phyloP scores from a whole-genome alignment of 139 green algal species.

The Chlamydomonas sp. region DNA sequence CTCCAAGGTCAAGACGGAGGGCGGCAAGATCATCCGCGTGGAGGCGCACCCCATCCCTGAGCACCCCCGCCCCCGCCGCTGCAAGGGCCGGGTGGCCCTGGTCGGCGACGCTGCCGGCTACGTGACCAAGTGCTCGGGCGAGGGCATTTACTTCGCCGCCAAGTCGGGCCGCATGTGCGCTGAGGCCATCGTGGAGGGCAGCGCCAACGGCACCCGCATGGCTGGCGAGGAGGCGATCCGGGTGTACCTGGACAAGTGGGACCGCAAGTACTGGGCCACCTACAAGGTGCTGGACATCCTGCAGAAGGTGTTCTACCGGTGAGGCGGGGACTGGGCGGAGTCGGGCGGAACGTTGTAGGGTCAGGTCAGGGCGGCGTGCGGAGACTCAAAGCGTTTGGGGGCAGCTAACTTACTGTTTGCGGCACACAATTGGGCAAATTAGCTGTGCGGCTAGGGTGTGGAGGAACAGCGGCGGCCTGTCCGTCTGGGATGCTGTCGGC shows the following conservation, averaged over 20 bases:
- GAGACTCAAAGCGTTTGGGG: too few species aligned
- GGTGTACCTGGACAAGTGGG: conserved; percentile 96
- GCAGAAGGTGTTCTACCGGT: conserved; percentile 95
- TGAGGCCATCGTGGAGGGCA: conserved; percentile 93
- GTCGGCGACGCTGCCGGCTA: conserved; percentile 98
- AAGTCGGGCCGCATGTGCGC: conserved; percentile 97
- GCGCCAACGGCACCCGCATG: conserved; percentile 84
- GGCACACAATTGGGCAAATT: too few species aligned
- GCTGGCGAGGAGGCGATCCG: conserved; percentile 88
- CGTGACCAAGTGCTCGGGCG: conserved; percentile 96
- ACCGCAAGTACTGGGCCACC: conserved; percentile 99
- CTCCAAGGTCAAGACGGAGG: conserved; percentile 89
- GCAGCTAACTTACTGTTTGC: too few species aligned
- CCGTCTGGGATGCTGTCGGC: too few species aligned
- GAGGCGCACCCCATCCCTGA: conserved; percentile 99
- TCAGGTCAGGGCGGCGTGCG: too few species aligned
- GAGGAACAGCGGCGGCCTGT: too few species aligned
- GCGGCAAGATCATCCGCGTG: conserved; percentile 98
- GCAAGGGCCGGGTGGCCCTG: conserved; percentile 87
- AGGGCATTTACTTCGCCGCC: conserved; percentile 99
- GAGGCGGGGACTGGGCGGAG: background rate
- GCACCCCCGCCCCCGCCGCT: conserved; percentile 90
- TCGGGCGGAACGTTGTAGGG: background rate
- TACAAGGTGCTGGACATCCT: conserved; percentile 99
- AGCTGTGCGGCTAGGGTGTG: too few species aligned